Percentiles rank a stretch among this genome's conserved stretches.
Evolutionary conservation across 2,329 filamentous ascomycete genomes (phyloP).

Genomic region (Epichloe coenophiala): DNA sequence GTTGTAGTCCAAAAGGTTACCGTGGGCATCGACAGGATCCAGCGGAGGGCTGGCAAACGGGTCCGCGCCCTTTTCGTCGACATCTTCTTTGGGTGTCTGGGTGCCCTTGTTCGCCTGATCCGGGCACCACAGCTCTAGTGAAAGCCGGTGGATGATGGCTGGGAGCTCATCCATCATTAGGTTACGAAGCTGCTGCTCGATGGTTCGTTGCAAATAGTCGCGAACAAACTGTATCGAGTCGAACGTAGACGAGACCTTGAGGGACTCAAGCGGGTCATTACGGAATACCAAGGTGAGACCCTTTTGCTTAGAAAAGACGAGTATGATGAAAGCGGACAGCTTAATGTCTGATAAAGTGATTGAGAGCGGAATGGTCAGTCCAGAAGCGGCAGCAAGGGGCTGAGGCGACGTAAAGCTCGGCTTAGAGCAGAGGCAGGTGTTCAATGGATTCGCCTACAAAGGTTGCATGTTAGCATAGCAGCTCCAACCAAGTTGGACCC

Average conservation of each 20-base stretch:
- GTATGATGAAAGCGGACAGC: conserved; percentile 88
- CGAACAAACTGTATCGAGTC: conserved; percentile 97
- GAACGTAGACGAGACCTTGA: conserved; percentile 97
- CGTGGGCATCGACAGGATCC: conserved; percentile 69
- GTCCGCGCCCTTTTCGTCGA: conserved; percentile 53
- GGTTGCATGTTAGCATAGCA: conserved; percentile 2
- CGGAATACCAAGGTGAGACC: conserved; percentile 92
- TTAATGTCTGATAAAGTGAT: conserved; percentile 95
- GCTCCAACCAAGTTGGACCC: background rate
- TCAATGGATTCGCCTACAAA: conserved; percentile 74
- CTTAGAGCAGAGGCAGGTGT: conserved; percentile 87
- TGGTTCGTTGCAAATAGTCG: conserved; percentile 91
- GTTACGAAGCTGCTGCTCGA: conserved; percentile 82
- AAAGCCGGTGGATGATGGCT: conserved; percentile 88
- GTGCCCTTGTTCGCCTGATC: conserved; percentile 50
- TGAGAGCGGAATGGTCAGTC: conserved; percentile 91
- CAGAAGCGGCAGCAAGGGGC: conserved; percentile 79
- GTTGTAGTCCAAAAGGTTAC: conserved; percentile 61
- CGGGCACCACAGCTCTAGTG: conserved; percentile 76
- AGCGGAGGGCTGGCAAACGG: conserved; percentile 67
- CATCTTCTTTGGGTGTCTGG: conserved; percentile 32
- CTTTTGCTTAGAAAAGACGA: conserved; percentile 96
- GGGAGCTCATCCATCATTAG: conserved; percentile 97
- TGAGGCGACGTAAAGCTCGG: conserved; percentile 86
- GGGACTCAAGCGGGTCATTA: conserved; percentile 92